phyloP scores from a whole-genome alignment of 352 stramenopile genomes.

The Globisporangium ultimum region DNA sequence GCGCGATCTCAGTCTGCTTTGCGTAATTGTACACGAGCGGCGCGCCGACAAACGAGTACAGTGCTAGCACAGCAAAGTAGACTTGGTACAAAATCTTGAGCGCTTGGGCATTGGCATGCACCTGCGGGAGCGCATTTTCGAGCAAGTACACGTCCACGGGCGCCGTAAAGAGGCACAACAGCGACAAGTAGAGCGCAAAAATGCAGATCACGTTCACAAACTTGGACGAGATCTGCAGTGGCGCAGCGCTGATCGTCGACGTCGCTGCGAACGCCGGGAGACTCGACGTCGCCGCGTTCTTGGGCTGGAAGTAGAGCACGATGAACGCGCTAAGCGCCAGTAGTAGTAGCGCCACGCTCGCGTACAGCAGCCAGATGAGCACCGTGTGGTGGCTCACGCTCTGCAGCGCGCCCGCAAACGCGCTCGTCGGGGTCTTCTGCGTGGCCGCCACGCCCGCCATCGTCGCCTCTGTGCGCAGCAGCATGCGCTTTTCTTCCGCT shows the following conservation, averaged over 20 bases:
- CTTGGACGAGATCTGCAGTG: slow-evolving; percentile 59
- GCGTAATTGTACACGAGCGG: slow-evolving; percentile 83
- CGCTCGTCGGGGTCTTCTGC: slow-evolving; percentile 7
- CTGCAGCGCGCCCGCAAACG: slow-evolving; percentile 8
- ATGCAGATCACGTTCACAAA: slow-evolving; percentile 74
- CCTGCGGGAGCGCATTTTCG: slow-evolving; percentile 60
- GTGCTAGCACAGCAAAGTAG: slow-evolving; percentile 56
- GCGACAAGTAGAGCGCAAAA: slow-evolving; percentile 58
- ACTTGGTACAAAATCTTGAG: slow-evolving; percentile 68
- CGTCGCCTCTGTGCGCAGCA: slow-evolving; percentile 10
- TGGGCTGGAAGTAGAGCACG: slow-evolving; percentile 67
- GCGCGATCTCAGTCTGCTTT: slow-evolving; percentile 79
- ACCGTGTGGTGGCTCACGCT: slow-evolving; percentile 30
- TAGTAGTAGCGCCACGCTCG: slow-evolving; percentile 51
- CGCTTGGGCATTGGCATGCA: slow-evolving; percentile 47
- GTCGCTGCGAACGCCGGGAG: slow-evolving; percentile 51
- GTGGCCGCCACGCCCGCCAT: not conserved
- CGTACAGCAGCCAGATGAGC: slow-evolving; percentile 66
- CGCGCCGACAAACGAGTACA: slow-evolving; percentile 68
- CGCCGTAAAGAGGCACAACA: slow-evolving; percentile 76
- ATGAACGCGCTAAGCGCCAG: slow-evolving; percentile 47
- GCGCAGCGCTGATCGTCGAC: slow-evolving; percentile 53
- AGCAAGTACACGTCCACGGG: slow-evolving; percentile 79
- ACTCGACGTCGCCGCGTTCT: slow-evolving; percentile 40
- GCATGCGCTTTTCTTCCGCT: slow-evolving; percentile 5